phyloP scores from a whole-genome alignment of 164 flowering plant species.

The Stephania cephalantha region DNA sequence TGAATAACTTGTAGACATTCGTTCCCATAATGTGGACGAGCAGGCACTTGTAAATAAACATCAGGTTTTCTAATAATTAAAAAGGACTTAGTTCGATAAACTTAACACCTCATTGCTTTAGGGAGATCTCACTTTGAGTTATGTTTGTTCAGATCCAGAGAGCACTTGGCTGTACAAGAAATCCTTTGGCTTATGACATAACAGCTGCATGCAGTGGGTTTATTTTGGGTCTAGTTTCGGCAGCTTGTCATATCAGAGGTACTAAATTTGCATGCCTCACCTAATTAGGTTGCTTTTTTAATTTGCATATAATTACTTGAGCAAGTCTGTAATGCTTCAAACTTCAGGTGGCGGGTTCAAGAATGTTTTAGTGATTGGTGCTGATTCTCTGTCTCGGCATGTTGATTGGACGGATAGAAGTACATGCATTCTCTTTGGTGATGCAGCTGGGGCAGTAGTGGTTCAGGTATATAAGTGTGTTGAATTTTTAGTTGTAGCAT shows the following conservation, averaged over 20 bases:
- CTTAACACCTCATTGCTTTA: neutral
- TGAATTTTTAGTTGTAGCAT: too few relatives aligned
- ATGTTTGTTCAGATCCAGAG: conserved; percentile 46
- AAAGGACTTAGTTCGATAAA: too few relatives aligned
- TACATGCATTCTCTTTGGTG: conserved; percentile 92
- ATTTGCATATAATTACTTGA: neutral
- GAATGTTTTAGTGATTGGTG: conserved; percentile 88
- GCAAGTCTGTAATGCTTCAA: conserved; percentile 1
- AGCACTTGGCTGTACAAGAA: conserved; percentile 58
- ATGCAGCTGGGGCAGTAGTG: conserved; percentile 95
- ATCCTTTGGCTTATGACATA: conserved; percentile 69
- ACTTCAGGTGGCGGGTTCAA: conserved; percentile 77
- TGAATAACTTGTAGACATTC: too few relatives aligned
- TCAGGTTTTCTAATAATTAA: too few relatives aligned
- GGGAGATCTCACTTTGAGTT: neutral
- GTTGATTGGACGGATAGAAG: conserved; percentile 96
- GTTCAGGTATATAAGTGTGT: conserved; percentile 50
- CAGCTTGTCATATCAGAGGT: conserved; percentile 91
- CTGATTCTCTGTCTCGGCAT: conserved; percentile 83
- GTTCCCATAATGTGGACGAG: too few relatives aligned
- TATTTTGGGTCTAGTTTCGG: conserved; percentile 74
- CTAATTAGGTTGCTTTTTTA: neutral
- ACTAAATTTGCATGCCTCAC: conserved; percentile 13
- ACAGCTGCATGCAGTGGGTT: conserved; percentile 98
- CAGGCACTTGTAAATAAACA: too few relatives aligned